phyloP scores from a whole-genome alignment of 1,139 yeast genomes.

The Zygosaccharomyces sapae region DNA sequence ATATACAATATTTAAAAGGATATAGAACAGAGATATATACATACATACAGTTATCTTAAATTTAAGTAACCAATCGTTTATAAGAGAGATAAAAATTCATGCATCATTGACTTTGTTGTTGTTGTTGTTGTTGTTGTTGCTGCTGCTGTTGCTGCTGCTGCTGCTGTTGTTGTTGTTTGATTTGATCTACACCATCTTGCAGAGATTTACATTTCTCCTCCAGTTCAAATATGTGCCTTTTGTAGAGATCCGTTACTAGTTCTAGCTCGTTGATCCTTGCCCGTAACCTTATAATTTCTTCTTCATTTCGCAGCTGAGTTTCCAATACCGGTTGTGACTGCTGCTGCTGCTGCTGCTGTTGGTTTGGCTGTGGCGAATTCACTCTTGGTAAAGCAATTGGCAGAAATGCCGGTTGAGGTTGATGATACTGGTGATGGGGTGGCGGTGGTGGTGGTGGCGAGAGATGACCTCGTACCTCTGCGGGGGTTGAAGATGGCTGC shows the following conservation, averaged over 20 bases:
- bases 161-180: slow-evolving; percentile 6
- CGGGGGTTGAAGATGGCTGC: background rate
- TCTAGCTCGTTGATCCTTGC: slow-evolving; percentile 89
- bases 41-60: background rate
- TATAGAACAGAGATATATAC: background rate
- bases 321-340: slow-evolving; percentile 21
- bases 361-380: slow-evolving; percentile 3
- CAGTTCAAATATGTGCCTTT: slow-evolving; percentile 74
- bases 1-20: no score
- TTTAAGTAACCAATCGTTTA: no score
- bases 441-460: slow-evolving; percentile 14
- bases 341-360: slow-evolving; percentile 4
- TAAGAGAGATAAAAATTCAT: background rate
- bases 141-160: background rate
- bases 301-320: slow-evolving; percentile 31
- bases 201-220: slow-evolving; percentile 41
- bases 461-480: slow-evolving; percentile 7
- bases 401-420: slow-evolving; percentile 3
- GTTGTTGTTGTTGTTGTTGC: background rate
- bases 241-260: slow-evolving; percentile 80
- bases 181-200: slow-evolving; percentile 19
- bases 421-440: background rate
- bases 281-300: slow-evolving; percentile 53
- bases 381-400: slow-evolving; percentile 7
- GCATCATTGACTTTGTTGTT: background rate